These are phyloP conservation scores for Sistotremastrum niveocremeum DNA, from an alignment of 768 basidiomycete genomes.

Conservation along the genomic window DNA sequence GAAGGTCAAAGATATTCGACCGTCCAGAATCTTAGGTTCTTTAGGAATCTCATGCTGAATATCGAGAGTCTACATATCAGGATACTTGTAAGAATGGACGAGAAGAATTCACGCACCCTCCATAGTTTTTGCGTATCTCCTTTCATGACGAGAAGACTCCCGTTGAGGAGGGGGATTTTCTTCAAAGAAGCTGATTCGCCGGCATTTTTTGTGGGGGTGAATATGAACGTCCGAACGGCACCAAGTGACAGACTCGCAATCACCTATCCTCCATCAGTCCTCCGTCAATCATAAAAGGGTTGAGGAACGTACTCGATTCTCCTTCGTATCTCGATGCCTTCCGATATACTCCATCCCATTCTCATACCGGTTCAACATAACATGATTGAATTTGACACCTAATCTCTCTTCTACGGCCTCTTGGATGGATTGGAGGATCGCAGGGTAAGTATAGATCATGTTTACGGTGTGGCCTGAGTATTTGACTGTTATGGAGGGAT, in stretches of 20 bases:
- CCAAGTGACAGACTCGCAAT: slow-evolving; percentile 28
- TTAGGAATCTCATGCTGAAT: slow-evolving; percentile 23
- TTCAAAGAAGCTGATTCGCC: slow-evolving; percentile 1
- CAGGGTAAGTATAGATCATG: slow-evolving; percentile 23
- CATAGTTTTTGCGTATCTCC: slow-evolving; percentile 27
- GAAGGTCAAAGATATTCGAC: slow-evolving; percentile 27
- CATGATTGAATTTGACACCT: slow-evolving; percentile 25
- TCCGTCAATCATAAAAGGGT: neutral
- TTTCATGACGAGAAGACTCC: slow-evolving; percentile 29
- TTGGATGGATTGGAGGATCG: slow-evolving; percentile 18
- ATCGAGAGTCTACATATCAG: neutral
- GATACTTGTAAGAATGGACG: neutral
- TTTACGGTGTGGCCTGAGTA: slow-evolving; percentile 24
- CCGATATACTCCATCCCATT: slow-evolving; percentile 23
- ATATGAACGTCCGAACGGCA: slow-evolving; percentile 23
- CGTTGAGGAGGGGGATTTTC: slow-evolving; percentile 17
- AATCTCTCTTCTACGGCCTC: slow-evolving; percentile 16
- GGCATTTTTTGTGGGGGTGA: slow-evolving; percentile 16
- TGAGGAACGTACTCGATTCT: slow-evolving; percentile 14
- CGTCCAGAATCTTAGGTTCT: slow-evolving; percentile 18
- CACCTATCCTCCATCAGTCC: slow-evolving; percentile 13
- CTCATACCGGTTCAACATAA: slow-evolving; percentile 28
- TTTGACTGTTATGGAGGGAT: slow-evolving; percentile 15
- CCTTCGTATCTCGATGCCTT: slow-evolving; percentile 11
- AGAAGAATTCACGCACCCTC: slow-evolving; percentile 20